These are phyloP conservation scores for Margaritispora aquatica DNA, from an alignment of 495 filamentous ascomycete genomes.

Conservation along the genomic window DNA sequence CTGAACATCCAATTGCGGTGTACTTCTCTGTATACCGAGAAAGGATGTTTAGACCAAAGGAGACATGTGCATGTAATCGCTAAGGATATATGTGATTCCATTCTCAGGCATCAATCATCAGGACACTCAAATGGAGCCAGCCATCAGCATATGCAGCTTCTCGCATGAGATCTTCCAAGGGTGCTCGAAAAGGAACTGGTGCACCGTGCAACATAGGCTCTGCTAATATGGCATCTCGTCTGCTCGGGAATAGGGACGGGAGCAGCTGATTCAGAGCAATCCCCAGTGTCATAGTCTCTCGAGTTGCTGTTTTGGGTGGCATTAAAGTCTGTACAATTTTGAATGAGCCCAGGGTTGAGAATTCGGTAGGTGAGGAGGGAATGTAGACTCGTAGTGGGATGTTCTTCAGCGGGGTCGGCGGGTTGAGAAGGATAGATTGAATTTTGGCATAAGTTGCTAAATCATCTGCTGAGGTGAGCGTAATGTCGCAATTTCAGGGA, in stretches of 20 bases:
- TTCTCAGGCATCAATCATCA: constrained; percentile 50
- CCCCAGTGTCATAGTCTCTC: constrained; percentile 74
- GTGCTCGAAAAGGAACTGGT: constrained; percentile 72
- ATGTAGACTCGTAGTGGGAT: constrained; percentile 86
- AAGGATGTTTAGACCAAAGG: too few relatives aligned
- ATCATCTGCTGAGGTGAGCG: constrained; percentile 52
- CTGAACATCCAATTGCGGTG: too few relatives aligned
- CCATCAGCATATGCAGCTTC: constrained; percentile 85
- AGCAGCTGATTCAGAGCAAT: constrained; percentile 69
- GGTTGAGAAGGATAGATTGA: constrained; percentile 71
- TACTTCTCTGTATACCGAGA: too few relatives aligned
- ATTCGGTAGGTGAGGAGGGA: constrained; percentile 53
- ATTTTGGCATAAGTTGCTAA: constrained; percentile 65
- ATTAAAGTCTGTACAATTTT: constrained; percentile 67
- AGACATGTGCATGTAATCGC: neutral
- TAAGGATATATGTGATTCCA: neutral
- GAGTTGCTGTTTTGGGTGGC: constrained; percentile 36
- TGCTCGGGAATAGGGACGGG: constrained; percentile 81
- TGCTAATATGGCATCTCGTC: constrained; percentile 82
- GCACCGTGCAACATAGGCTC: constrained; percentile 85
- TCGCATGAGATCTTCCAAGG: constrained; percentile 78
- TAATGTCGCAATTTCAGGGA: neutral
- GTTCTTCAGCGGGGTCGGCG: constrained; percentile 66
- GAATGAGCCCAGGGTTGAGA: constrained; percentile 39
- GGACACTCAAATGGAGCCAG: constrained; percentile 79